phyloP scores from a whole-genome alignment of 306 rosid species.

The Ceratonia siliqua region DNA sequence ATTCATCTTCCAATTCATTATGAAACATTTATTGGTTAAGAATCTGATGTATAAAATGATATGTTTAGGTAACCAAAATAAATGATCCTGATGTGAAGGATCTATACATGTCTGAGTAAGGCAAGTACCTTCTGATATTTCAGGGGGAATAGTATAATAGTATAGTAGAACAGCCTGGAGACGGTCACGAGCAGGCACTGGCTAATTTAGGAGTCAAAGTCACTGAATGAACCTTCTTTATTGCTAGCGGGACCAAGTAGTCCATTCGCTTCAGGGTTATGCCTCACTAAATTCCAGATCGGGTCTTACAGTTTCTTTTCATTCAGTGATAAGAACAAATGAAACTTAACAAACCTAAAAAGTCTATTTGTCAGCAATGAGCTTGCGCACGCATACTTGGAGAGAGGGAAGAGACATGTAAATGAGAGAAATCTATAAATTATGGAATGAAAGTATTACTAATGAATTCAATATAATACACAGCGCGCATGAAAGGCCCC shows the following conservation, averaged over 20 bases:
- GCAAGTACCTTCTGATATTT: constrained; percentile 31
- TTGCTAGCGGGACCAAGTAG: constrained; percentile 48
- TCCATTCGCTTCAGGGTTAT: constrained; percentile 25
- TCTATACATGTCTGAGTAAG: neutral
- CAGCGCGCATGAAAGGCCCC: constrained; percentile 71
- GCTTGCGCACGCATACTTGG: neutral
- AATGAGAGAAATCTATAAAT: constrained; percentile 11
- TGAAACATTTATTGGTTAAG: neutral
- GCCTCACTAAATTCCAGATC: constrained; percentile 36
- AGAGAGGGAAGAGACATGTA: neutral
- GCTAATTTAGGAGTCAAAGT: constrained; percentile 35
- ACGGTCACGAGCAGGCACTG: constrained; percentile 42
- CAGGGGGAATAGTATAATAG: constrained; percentile 4
- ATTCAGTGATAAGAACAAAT: constrained; percentile 43
- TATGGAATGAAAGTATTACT: constrained; percentile 37
- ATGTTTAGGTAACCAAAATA: neutral
- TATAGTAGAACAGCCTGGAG: constrained; percentile 31
- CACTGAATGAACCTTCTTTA: constrained; percentile 43
- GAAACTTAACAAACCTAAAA: constrained; percentile 52
- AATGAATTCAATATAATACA: constrained; percentile 51
- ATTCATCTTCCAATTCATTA: constrained; percentile 11
- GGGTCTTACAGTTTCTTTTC: constrained; percentile 17
- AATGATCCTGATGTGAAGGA: neutral
- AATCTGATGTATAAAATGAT: neutral
- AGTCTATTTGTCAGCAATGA: constrained; percentile 42